Evolutionary conservation across 345 rosid genomes (phyloP).

Genomic region (Laguncularia racemosa): DNA sequence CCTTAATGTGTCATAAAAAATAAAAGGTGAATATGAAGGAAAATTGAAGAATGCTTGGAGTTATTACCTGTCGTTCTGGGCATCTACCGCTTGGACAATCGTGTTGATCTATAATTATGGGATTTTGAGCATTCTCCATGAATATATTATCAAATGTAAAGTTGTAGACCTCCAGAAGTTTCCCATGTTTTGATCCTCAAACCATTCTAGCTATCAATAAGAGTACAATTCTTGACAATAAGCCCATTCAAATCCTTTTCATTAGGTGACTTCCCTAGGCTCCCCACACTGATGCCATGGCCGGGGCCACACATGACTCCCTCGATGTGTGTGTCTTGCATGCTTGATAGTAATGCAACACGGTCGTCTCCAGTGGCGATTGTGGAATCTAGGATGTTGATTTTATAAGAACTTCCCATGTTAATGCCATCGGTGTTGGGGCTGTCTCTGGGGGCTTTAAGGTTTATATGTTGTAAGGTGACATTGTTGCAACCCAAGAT

Average conservation of each 20-base stretch:
- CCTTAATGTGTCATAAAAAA: too few species aligned
- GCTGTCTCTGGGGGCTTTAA: neutral
- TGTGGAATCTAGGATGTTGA: neutral
- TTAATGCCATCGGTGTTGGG: constrained; percentile 3
- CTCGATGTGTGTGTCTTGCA: too few species aligned
- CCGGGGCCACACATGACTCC: too few species aligned
- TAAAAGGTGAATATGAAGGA: too few species aligned
- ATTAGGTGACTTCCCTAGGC: neutral
- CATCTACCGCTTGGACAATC: neutral
- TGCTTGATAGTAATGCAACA: too few species aligned
- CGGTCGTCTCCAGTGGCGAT: too few species aligned
- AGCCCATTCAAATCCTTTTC: neutral
- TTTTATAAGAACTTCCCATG: neutral
- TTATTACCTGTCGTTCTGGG: too few species aligned
- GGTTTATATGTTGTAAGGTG: neutral
- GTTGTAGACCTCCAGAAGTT: neutral
- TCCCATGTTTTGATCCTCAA: neutral
- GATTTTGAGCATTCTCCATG: neutral
- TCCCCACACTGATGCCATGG: neutral
- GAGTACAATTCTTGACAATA: neutral
- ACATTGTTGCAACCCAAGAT: neutral
- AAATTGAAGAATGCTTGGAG: too few species aligned
- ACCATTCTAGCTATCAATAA: neutral
- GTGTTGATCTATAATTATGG: neutral
- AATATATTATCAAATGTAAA: neutral